Base-by-base conservation (phyloP, 2,329 filamentous ascomycete genomes). In the Colletotrichum tamarilloi region DNA sequence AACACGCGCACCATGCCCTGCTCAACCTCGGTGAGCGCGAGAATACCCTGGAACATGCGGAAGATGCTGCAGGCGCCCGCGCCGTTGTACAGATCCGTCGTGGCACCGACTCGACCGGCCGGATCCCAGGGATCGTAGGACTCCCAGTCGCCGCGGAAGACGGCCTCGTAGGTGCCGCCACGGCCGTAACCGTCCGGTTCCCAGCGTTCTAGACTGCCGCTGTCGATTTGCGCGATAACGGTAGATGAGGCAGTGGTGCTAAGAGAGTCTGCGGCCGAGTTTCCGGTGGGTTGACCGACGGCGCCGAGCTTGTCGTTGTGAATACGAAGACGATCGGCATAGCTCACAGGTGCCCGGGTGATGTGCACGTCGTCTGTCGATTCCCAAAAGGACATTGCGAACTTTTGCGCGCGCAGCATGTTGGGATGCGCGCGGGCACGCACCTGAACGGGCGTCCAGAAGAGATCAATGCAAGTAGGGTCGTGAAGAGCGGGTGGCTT, bases 21-120 rank as follows among this genome's bases (percentile, higher is more conserved):
- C 68, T 75, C 74, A 1, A 91, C 92, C 30, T 87, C 84, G 24
- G 89, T 91, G 82, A 96, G 89, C 32, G 87, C 86, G 16, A 96
- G 81, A 92, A 93, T 94, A 64, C 93, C 94, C 80, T 96, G 93
- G 78, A 93, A 93, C 87, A 95, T 93, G 62, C 94, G 88, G 80
- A 95, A 93, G 82, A 94, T 92, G 62, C 86, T 91, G 81, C 93
- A 95, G 9, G 91, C 90, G 2, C 93, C 93, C 0, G 92, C 89
- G 8, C 92, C 92, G 69, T 93, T 88, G 80, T 95, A 94, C 26
- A 95, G 80, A 79, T 95, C 93, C 76, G 90, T 90, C 3, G 88
- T 86, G 9, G 91, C 92, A 1, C 85, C 84, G 0, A 95, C 83
- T 14, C 94, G 88, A 72, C 89, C 88, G 75, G 88, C 90, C 7